Conservation (phyloP, 2,329 filamentous ascomycete genomes). For the Penicillium verrucosum region DNA sequence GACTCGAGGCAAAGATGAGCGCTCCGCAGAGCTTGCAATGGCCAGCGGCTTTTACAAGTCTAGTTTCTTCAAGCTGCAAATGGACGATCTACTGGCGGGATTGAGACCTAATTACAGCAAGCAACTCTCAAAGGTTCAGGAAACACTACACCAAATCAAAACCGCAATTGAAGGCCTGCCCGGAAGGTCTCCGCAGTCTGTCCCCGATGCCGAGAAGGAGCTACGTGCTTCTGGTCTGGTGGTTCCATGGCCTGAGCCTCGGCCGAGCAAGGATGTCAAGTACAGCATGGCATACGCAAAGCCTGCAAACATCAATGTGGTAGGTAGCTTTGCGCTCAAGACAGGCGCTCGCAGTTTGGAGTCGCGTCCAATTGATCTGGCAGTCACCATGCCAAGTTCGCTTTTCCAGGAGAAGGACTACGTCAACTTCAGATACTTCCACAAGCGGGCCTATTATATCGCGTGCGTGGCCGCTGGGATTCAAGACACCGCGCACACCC, state of each 20-base stretch:
- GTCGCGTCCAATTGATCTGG: conserved; percentile 68
- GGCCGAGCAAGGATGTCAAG: conserved; percentile 68
- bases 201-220: conserved; percentile 66
- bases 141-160: conserved; percentile 55
- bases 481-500: conserved; percentile 51
- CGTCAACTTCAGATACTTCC: conserved; percentile 87
- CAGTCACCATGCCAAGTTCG: conserved; percentile 74
- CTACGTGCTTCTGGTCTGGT: conserved; percentile 63
- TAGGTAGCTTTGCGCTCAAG: conserved; percentile 79
- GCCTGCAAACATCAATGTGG: conserved; percentile 77
- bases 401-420: conserved; percentile 95
- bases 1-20: conserved; percentile 22
- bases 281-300: conserved; percentile 78
- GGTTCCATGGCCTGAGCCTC: conserved; percentile 84
- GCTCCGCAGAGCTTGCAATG: conserved; percentile 35
- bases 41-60: conserved; percentile 60
- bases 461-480: conserved; percentile 74
- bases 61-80: conserved; percentile 64
- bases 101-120: conserved; percentile 58
- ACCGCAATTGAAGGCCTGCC: conserved; percentile 56
- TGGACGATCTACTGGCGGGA: conserved; percentile 60
- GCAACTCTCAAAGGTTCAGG: conserved; percentile 53
- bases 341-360: conserved; percentile 63
- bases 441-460: conserved; percentile 88
- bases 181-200: conserved; percentile 47